Base-by-base conservation (phyloP, 805 yeast genomes). In the Candida namnaoensis region DNA sequence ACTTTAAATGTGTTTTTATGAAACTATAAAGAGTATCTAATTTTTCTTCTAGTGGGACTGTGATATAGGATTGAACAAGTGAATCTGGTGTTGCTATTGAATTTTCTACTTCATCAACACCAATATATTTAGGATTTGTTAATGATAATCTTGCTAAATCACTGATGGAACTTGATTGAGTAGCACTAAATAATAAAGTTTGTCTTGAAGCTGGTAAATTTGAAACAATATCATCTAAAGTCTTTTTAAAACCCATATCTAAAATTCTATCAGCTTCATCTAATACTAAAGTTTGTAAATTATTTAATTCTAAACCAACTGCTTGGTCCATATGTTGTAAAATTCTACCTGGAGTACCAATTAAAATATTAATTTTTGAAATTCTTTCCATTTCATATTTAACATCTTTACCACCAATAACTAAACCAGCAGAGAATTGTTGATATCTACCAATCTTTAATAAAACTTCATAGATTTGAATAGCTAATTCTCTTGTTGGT, bases 251-350 rank as follows among this genome's bases (percentile, higher is more conserved):
- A 19, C 93, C 85, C 41, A 80, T 63, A 57, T 90, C 98, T 35
- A 91, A 65, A 35, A 90, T 69, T 52, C 90, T 76, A 54, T 93
- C 99, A 8, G 98, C 98, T 62, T 93, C 98, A 61, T 93, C 99
- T 37, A 93, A 61, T 1, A 93, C 82, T 6, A 86, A 72, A 78
- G 72, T 50, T 82, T 93, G 48, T 82, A 74, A 8, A 75, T 42
- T 88, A 80, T 73, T 7, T 63, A 62, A 0, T 83, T 74, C 57
- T 72, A 79, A 11, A 80, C 86, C 41, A 64, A 63, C 88, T 13
- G 71, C 62, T 7, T 83, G 72, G 15, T 77, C 69, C 40, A 91
- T 58, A 54, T 93, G 82, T 44, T 93, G 97, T 23, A 82, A 59
- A 26, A 86, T 56, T 54, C 98, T 73, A 7, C 99, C 99, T 0